These are phyloP conservation scores for Calamus simplicifolius DNA, from an alignment of 176 grass and related monocot species.

Conservation along the genomic window DNA sequence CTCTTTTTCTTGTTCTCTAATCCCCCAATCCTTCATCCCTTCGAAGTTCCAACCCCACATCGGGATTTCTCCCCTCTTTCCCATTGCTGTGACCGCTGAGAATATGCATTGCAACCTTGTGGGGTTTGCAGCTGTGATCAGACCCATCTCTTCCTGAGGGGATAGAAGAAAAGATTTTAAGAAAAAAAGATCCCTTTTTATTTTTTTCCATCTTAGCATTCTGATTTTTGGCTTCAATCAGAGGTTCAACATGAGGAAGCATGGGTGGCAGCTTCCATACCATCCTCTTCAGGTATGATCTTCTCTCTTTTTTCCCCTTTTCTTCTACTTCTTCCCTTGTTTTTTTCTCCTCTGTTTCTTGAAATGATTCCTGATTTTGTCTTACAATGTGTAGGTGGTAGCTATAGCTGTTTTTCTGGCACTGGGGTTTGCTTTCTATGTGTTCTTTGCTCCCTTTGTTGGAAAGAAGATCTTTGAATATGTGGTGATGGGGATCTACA, in stretches of 20 bases:
- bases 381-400: conserved; percentile 50
- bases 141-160: too few species aligned
- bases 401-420: conserved; percentile 93
- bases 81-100: too few species aligned
- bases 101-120: too few species aligned
- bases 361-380: neutral
- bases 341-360: conserved; percentile 10
- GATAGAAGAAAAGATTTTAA: neutral
- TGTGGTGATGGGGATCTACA: conserved; percentile 69
- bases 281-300: conserved; percentile 74
- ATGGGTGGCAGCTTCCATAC: conserved; percentile 98
- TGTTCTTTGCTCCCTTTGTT: conserved; percentile 91
- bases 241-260: conserved; percentile 68
- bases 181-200: neutral
- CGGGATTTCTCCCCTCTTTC: neutral
- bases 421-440: conserved; percentile 91
- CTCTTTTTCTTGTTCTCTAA: neutral
- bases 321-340: neutral
- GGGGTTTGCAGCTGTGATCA: too few species aligned
- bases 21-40: neutral
- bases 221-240: neutral
- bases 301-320: neutral
- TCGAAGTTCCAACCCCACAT: neutral
- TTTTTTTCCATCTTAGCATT: conserved; percentile 2
- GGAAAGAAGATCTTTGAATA: conserved; percentile 52